Evolutionary conservation across 2,329 filamentous ascomycete genomes (phyloP), one percentile per base, ranked within the genome.

Genomic region (Metarhizium humberi): DNA sequence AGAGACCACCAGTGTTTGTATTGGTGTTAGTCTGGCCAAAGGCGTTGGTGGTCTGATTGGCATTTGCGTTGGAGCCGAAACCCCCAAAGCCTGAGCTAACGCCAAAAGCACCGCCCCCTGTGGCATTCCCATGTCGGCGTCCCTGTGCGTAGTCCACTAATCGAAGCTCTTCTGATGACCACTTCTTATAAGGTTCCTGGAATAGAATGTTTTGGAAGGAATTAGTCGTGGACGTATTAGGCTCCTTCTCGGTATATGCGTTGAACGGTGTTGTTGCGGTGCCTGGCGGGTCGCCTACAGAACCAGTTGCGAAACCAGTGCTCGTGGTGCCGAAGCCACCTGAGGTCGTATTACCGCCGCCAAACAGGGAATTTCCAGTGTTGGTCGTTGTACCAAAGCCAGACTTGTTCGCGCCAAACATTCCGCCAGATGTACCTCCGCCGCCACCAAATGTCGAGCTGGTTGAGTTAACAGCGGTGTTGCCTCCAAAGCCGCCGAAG

Each of bases 141-240:
- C 92, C 92, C 70, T 92, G 88, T 57, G 86, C 82, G 69, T 99
- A 99, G 71, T 99, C 94, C 49, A 84, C 90, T 58, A 95, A 72
- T 65, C 89, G 80, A 54, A 94, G 73, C 69, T 94, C 87, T 64
- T 89, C 94, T n/a, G 89, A 82, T 10, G 92, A 96, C 76, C 87
- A 97, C 68, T 94, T 95, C 69, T 85, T 86, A 74, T 92, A 95
- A 1, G 87, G 81, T 29, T 86, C 84, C 72, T 88, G 86, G 69
- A 92, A 91, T 25, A 86, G 75, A 55, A 95, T 83, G 62, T 85
- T 92, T 70, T 94, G 89, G 69, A 87, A 95, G 4, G 86, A 78
- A 65, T 87, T 82, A 60, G 74, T 57, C 42, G 55, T 55, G 62
- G 63, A 79, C 18, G 73, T 79, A 46, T 79, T 82, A 3, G 75